phyloP scores from a whole-genome alignment of 208 protist genomes.

The Crithidia bombi region DNA sequence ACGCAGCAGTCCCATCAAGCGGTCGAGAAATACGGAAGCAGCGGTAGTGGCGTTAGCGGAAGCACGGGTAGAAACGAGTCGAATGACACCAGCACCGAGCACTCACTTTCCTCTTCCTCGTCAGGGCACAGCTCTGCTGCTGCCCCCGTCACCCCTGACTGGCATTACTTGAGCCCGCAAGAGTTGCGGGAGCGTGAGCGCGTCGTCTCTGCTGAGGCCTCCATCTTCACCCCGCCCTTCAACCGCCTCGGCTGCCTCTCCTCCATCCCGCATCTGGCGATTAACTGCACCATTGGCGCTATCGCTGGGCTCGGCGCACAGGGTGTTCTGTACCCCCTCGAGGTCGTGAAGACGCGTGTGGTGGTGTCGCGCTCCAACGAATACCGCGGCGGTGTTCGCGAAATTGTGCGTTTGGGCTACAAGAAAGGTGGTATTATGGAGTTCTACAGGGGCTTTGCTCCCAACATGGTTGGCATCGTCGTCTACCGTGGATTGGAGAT shows the following conservation, averaged over 20 bases:
- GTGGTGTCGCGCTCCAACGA: constrained; percentile 74
- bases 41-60: background rate
- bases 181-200: constrained; percentile 30
- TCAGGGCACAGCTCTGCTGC: no score
- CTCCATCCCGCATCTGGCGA: constrained; percentile 62
- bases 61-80: background rate
- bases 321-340: constrained; percentile 86
- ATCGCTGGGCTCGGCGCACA: constrained; percentile 87
- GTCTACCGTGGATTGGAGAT: constrained; percentile 90
- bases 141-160: background rate
- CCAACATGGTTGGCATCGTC: constrained; percentile 90
- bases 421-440: constrained; percentile 66
- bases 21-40: no score
- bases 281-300: constrained; percentile 88
- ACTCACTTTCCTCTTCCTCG: background rate
- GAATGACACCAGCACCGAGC: background rate
- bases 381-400: constrained; percentile 67
- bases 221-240: constrained; percentile 69
- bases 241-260: constrained; percentile 47
- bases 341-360: constrained; percentile 93
- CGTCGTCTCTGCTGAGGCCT: constrained; percentile 45
- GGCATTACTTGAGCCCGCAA: constrained; percentile 1
- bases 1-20: background rate
- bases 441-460: constrained; percentile 83
- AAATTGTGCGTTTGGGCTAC: constrained; percentile 70